Evolutionary conservation across 352 stramenopile genomes (phyloP).

Genomic region (Phytophthora rubi): DNA sequence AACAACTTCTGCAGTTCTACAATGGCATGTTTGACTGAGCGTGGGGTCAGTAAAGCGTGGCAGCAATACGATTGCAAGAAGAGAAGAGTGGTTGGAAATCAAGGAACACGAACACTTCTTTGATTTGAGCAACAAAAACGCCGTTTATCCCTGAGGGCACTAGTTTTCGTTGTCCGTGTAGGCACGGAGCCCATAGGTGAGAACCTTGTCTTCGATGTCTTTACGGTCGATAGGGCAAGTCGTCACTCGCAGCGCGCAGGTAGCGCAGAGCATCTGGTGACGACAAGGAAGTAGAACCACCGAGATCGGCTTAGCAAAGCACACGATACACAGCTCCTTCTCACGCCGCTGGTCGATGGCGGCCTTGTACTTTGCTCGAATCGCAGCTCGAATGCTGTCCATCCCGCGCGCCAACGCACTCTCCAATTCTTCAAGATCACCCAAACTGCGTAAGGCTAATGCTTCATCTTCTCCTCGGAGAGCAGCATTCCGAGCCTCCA

Average conservation of each 20-base stretch:
- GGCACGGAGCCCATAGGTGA: slow-evolving; percentile 65
- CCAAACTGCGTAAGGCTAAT: slow-evolving; percentile 37
- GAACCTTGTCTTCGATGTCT: slow-evolving; percentile 65
- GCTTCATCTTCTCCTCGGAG: slow-evolving; percentile 28
- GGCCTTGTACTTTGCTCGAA: slow-evolving; percentile 40
- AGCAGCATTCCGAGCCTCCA: slow-evolving; percentile 26
- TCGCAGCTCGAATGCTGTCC: slow-evolving; percentile 35
- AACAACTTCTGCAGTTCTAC: slow-evolving; percentile 88
- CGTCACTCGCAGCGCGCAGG: slow-evolving; percentile 55
- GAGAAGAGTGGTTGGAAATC: neutral
- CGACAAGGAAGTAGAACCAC: slow-evolving; percentile 66
- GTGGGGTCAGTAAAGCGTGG: too few relatives aligned
- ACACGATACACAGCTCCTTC: slow-evolving; percentile 59
- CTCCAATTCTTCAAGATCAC: slow-evolving; percentile 57
- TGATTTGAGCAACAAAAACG: neutral
- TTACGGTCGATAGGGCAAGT: slow-evolving; percentile 68
- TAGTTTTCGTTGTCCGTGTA: slow-evolving; percentile 34
- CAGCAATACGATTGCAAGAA: neutral
- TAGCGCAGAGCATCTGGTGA: slow-evolving; percentile 67
- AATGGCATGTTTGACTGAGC: slow-evolving; percentile 86
- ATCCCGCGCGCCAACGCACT: slow-evolving; percentile 32
- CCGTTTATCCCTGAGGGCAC: neutral
- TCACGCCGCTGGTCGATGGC: slow-evolving; percentile 27
- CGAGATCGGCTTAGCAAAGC: slow-evolving; percentile 48
- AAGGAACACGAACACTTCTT: neutral